Evolutionary conservation across 768 basidiomycete species (phyloP).

Genomic region (Russula virescens): DNA sequence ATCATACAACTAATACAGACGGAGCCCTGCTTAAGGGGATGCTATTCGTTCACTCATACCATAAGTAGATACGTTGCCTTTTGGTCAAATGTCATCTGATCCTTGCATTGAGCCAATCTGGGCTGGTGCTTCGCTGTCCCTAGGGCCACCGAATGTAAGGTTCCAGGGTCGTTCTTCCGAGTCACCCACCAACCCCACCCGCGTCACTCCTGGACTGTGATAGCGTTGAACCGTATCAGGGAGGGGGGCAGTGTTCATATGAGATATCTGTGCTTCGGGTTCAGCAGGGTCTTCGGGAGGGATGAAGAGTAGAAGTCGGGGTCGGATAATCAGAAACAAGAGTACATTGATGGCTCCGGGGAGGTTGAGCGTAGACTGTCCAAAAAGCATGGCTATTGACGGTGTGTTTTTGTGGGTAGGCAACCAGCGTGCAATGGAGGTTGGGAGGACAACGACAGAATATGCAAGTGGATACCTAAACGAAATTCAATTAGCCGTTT

Average conservation of each 20-base stretch:
- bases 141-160: too few relatives aligned
- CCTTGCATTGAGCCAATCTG: too few relatives aligned
- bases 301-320: conserved; percentile 32
- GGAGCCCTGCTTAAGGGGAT: too few relatives aligned
- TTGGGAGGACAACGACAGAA: conserved; percentile 35
- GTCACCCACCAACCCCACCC: not conserved
- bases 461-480: conserved; percentile 38
- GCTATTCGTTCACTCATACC: too few relatives aligned
- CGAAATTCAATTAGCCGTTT: not conserved
- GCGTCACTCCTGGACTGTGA: not conserved
- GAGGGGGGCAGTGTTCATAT: not conserved
- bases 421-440: conserved; percentile 39
- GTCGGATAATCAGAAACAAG: conserved; percentile 36
- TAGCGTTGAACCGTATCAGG: not conserved
- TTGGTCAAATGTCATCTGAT: too few relatives aligned
- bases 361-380: conserved; percentile 32
- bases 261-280: not conserved
- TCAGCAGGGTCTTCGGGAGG: conserved; percentile 12
- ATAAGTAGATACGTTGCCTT: too few relatives aligned
- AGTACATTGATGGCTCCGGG: conserved; percentile 39
- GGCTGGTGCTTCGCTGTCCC: too few relatives aligned
- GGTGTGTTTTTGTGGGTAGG: conserved; percentile 26
- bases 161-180: not conserved
- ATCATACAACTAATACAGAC: too few relatives aligned
- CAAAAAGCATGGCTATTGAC: conserved; percentile 33